Evolutionary conservation across 441 rosid genomes (phyloP), one percentile per base, ranked within the genome.

Genomic region (Metrosideros polymorpha): DNA sequence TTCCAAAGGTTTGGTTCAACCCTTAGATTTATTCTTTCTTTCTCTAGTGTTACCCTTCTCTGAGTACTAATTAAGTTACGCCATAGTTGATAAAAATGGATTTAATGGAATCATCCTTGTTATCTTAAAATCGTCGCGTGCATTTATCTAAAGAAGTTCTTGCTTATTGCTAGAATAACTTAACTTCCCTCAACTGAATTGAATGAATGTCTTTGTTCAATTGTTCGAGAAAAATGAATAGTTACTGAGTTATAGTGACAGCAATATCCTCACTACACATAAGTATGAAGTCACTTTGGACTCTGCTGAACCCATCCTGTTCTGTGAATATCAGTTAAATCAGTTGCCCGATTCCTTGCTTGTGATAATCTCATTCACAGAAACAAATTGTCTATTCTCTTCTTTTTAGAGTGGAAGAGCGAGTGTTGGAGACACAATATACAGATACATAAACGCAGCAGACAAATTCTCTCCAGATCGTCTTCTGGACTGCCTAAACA

Each of bases 361-460:
- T 57, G 66, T 57, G 66, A 57, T n/a, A n/a, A 29, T 57, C 66
- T 57, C 52, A 14, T 50, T 14, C 19, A 29, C 71, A 7, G 71
- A 30, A 61, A 61, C 15, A 39, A 71, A 71, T 71, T 22, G 79
- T 71, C 15, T 39, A 17, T 43, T 85, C 71, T 47, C 55, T 56
- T 57, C n/a, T 51, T 22, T 85, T 53, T 82, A 94, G 97, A 92
- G 94, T 55, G 95, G 95, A 85, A 93, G 89, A 87, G 90, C 93
- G 57, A 92, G 94, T 86, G 91, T 93, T 42, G 96, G 97, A 84
- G 96, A 95, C 75, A 84, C 89, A 54, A 91, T 93, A 59, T 94
- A 95, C 94, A 90, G 92, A 77, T 90, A 88, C 88, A 90, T 94
- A 83, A 88, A 89, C 39, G 35, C 91, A 0, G 66, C 92, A 6